phyloP scores from a whole-genome alignment of 306 rosid species.

The Urtica urens region DNA sequence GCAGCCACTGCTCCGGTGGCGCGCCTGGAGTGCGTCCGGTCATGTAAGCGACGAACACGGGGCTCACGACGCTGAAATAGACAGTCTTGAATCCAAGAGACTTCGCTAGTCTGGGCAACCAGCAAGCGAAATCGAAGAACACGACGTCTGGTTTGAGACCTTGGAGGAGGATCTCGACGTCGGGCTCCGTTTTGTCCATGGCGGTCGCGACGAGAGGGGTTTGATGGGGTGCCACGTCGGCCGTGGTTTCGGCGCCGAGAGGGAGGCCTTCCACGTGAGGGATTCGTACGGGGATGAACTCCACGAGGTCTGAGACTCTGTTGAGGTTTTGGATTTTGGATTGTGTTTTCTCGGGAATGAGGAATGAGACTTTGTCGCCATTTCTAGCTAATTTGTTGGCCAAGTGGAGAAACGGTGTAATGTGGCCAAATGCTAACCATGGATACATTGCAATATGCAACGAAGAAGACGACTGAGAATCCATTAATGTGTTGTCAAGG shows the following conservation, averaged over 20 bases:
- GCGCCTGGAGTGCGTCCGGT: conserved; percentile 15
- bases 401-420: conserved; percentile 41
- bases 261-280: conserved; percentile 60
- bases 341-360: conserved; percentile 34
- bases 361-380: conserved; percentile 51
- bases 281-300: conserved; percentile 42
- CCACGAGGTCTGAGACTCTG: conserved; percentile 41
- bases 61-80: conserved; percentile 27
- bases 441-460: conserved; percentile 55
- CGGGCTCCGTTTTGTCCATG: conserved; percentile 54
- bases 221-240: conserved; percentile 36
- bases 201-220: conserved; percentile 36
- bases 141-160: conserved; percentile 37
- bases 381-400: conserved; percentile 52
- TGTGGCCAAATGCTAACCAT: conserved; percentile 68
- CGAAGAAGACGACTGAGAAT: too few relatives aligned
- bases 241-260: conserved; percentile 41
- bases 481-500: too few relatives aligned
- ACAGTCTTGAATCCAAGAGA: conserved; percentile 27
- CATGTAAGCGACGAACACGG: conserved; percentile 24
- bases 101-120: conserved; percentile 40
- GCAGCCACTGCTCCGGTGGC: neutral
- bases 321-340: conserved; percentile 37
- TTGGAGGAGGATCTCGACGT: conserved; percentile 19
- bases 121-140: conserved; percentile 36